These are phyloP conservation scores for Crithidia mellificae DNA, from an alignment of 208 protist species.

Conservation along the genomic window DNA sequence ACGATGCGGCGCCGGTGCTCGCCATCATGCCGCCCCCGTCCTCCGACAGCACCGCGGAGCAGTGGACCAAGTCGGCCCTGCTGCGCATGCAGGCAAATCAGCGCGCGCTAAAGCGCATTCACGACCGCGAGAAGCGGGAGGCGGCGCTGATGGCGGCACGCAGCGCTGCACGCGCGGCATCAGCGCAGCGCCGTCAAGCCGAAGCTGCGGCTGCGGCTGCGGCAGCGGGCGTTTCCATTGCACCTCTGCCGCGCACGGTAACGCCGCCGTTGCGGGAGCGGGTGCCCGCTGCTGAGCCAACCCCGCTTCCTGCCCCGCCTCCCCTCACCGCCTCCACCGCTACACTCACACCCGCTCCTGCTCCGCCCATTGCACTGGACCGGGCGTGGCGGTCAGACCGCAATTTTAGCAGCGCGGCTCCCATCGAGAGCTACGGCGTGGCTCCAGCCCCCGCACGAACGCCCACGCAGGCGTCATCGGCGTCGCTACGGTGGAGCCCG, in stretches of 20 bases:
- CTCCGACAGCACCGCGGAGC: conserved; percentile 5
- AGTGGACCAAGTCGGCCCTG: conserved; percentile 28
- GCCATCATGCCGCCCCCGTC: conserved; percentile 1
- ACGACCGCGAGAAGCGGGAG: conserved; percentile 12
- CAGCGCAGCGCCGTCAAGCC: neutral
- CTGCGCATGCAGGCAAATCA: conserved; percentile 31
- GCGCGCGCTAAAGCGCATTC: conserved; percentile 20
- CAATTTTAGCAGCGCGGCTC: neutral
- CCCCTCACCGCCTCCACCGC: neutral
- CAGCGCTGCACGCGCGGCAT: neutral
- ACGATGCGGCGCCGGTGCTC: neutral
- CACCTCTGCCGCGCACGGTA: neutral
- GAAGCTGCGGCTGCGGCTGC: neutral
- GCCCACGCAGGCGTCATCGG: neutral
- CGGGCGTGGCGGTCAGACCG: neutral
- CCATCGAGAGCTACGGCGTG: neutral
- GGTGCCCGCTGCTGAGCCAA: too few species aligned
- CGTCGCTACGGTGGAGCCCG: conserved; percentile 9
- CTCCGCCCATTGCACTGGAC: neutral
- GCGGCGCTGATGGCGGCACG: conserved; percentile 6
- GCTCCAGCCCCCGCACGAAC: neutral
- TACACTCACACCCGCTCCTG: neutral
- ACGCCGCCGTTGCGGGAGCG: too few species aligned
- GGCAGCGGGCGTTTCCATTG: neutral
- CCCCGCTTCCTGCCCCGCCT: neutral